Base-by-base conservation (phyloP, 192 early-diverging fungal species). In the Backusella luteola region DNA sequence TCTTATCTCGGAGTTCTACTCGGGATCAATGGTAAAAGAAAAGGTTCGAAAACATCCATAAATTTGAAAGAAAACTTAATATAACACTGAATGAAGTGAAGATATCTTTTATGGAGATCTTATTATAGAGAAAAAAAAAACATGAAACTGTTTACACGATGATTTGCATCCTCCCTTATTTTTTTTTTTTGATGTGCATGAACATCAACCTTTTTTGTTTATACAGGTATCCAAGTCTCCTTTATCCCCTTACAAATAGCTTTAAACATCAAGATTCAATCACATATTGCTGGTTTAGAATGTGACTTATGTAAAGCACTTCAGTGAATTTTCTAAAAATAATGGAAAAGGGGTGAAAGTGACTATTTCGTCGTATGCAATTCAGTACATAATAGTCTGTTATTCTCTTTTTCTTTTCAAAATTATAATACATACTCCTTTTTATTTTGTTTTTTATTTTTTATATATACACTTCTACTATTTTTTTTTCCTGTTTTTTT, bases 181-280 rank as follows among this genome's bases (percentile, higher is more conserved):
- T 29, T 63, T 53, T 29, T 29, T 56, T 26, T 14, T 8, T 26
- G 14, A 5, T 23, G 15, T 42, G 35, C 41, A 42, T 70, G 38
- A 42, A n/a, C 36, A 23, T 41, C 29, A 15, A 41, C 34, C 26
- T 3, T 70, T 14, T 42, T 70, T 26, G 69, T 70, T 70, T 41
- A 41, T 70, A 26, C 41, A 38, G 21, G n/a, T 70, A 70, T 23
- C 6, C n/a, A 23, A 41, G 36, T 26, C 69, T n/a, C 41, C 69
- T 70, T 26, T 72, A 17, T 17, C 71, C 39, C n/a, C n/a, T 23
- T 72, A 49, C 44, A 52, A 21, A 72, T 46, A 42, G 36, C 69
- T 42, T 15, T 42, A 35, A 67, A 67, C 29, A 19, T 26, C 34
- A 35, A 11, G 6, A 19, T 69, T 38, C 68, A 69, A 69, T 41